These are phyloP conservation scores for Fusarium stilboides DNA, from an alignment of 2,329 filamentous ascomycete genomes.

Conservation along the genomic window DNA sequence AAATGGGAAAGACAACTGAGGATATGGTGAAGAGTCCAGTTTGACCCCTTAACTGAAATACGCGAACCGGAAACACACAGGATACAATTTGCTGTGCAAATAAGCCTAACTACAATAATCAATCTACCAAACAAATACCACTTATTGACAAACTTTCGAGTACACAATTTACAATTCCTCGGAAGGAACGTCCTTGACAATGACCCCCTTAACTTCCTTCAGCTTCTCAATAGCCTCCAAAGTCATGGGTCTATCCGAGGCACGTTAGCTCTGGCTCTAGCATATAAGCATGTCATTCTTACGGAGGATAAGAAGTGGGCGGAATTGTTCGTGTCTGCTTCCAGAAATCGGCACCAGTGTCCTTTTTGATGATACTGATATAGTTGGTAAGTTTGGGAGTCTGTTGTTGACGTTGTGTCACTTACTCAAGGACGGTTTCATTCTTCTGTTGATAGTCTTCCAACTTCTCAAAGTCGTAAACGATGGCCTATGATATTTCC, in stretches of 20 bases:
- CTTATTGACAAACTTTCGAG: background rate
- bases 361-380: conserved; percentile 6
- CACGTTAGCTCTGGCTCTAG: accelerated
- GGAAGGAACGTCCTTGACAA: conserved; percentile 2
- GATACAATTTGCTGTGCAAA: too few species aligned
- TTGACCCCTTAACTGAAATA: too few species aligned
- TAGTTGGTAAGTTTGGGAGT: background rate
- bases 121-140: too few species aligned
- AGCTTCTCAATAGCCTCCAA: conserved; percentile 21
- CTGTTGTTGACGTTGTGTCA: accelerated
- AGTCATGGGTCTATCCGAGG: conserved; percentile 5
- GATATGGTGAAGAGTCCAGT: too few species aligned
- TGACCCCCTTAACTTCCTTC: conserved; percentile 9
- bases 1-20: too few species aligned
- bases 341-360: conserved; percentile 16
- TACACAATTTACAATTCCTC: background rate
- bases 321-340: conserved; percentile 13
- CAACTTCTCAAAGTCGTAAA: conserved; percentile 9
- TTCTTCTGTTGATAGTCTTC: conserved; percentile 15
- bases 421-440: conserved; percentile 4
- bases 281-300: accelerated
- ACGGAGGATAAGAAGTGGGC: conserved; percentile 26
- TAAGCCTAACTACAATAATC: too few species aligned
- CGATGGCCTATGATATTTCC: conserved; percentile 2
- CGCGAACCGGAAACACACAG: too few species aligned